These are phyloP conservation scores for Poterioochromonas sp. DNA, from an alignment of 352 stramenopile species.

Conservation along the genomic window DNA sequence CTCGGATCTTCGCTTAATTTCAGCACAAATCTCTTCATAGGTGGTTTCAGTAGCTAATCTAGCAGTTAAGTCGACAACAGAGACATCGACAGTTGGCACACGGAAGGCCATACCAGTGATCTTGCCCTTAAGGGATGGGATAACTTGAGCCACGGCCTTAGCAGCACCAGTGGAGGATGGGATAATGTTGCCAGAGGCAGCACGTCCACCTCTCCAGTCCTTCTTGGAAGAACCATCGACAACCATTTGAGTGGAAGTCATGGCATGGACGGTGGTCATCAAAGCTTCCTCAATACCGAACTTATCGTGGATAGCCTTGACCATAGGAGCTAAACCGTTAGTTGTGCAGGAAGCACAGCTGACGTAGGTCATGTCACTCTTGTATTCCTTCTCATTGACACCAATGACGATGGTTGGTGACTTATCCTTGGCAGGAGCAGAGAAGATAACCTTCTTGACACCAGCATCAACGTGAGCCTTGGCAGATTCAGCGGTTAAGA, in stretches of 20 bases:
- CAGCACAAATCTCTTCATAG: constrained; percentile 95
- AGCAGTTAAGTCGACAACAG: constrained; percentile 90
- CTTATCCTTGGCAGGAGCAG: constrained; percentile 89
- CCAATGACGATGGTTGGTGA: constrained; percentile 96
- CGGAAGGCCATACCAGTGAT: constrained; percentile 96
- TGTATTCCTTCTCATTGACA: constrained; percentile 91
- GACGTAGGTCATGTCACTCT: constrained; percentile 79
- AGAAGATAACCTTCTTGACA: constrained; percentile 91
- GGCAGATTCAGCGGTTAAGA: constrained; percentile 65
- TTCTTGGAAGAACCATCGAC: constrained; percentile 88
- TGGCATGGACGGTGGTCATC: constrained; percentile 97
- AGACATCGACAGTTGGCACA: constrained; percentile 95
- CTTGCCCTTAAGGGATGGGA: constrained; percentile 87
- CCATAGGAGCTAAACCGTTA: constrained; percentile 94
- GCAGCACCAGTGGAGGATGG: constrained; percentile 92
- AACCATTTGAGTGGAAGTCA: constrained; percentile 90
- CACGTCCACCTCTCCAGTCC: constrained; percentile 84
- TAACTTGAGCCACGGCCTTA: constrained; percentile 95
- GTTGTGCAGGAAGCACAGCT: constrained; percentile 98
- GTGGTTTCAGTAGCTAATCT: constrained; percentile 78
- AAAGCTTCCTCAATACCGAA: constrained; percentile 95
- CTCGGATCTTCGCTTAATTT: constrained; percentile 85
- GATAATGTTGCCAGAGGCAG: constrained; percentile 93
- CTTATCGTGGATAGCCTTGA: constrained; percentile 96
- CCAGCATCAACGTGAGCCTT: constrained; percentile 69